A percentile compares a stretch with the other conserved stretches of the same genome.
Evolutionary conservation across 768 basidiomycete genomes (phyloP).

Genomic region (Termitomyces bulborhizus): DNA sequence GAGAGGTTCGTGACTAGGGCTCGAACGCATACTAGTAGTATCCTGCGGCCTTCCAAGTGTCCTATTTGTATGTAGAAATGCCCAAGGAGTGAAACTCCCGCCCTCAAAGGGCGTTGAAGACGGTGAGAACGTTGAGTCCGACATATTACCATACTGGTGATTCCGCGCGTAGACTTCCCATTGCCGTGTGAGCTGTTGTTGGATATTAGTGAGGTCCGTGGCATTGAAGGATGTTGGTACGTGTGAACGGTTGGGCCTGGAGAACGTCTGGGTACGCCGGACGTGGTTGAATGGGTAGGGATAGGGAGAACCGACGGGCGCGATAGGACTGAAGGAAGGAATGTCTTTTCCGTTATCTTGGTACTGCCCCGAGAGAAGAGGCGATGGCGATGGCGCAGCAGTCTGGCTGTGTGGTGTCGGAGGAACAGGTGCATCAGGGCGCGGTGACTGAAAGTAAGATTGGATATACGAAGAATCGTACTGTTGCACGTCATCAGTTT

Average conservation of each 20-base stretch:
- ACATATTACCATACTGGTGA: slow-evolving; percentile 46
- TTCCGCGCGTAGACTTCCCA: slow-evolving; percentile 78
- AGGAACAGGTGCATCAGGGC: slow-evolving; percentile 72
- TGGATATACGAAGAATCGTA: slow-evolving; percentile 61
- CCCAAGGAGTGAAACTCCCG: slow-evolving; percentile 63
- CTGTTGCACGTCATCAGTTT: slow-evolving; percentile 52
- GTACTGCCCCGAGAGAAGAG: slow-evolving; percentile 48
- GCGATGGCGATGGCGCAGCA: slow-evolving; percentile 68
- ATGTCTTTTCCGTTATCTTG: slow-evolving; percentile 29
- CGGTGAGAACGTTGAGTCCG: slow-evolving; percentile 75
- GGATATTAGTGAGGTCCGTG: slow-evolving; percentile 41
- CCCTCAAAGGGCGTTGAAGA: slow-evolving; percentile 68
- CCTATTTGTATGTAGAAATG: slow-evolving; percentile 55
- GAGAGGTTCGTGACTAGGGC: slow-evolving; percentile 66
- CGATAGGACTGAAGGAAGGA: slow-evolving; percentile 45
- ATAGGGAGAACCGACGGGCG: slow-evolving; percentile 68
- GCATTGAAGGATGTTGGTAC: slow-evolving; percentile 28
- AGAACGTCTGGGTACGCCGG: slow-evolving; percentile 42
- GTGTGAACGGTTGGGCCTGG: slow-evolving; percentile 24
- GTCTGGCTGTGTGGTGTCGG: slow-evolving; percentile 76
- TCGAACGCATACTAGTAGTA: slow-evolving; percentile 60
- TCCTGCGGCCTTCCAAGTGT: slow-evolving; percentile 39
- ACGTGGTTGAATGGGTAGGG: slow-evolving; percentile 76
- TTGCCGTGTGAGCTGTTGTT: slow-evolving; percentile 67
- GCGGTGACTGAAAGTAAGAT: slow-evolving; percentile 49